Percentiles rank a stretch among this genome's conserved stretches.
phyloP scores from a whole-genome alignment of 2,329 filamentous ascomycete species.

The Fusarium buharicum region DNA sequence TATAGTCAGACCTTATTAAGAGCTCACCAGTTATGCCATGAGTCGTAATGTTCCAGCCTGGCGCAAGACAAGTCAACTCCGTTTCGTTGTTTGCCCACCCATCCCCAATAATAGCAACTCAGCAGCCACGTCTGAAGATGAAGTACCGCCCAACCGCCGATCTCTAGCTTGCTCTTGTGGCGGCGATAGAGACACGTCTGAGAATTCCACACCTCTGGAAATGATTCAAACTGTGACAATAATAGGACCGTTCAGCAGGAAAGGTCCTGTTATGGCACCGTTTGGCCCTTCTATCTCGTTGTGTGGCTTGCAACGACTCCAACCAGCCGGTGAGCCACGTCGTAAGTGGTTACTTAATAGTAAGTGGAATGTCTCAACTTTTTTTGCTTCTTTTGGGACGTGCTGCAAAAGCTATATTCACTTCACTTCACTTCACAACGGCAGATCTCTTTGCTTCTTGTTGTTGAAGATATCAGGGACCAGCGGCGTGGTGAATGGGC shows the following conservation, averaged over 20 bases:
- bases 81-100: conserved; percentile 5
- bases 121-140: conserved; percentile 22
- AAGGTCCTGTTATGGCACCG: conserved; percentile 1
- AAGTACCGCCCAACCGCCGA: conserved; percentile 24
- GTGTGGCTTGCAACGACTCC: conserved; percentile 23
- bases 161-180: conserved; percentile 27
- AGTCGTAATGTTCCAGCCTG: conserved; percentile 15
- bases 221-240: conserved; percentile 18
- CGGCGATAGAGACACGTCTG: conserved; percentile 22
- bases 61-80: conserved; percentile 4
- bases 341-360: conserved; percentile 12
- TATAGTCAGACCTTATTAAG: conserved; percentile 4
- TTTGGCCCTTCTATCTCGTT: conserved; percentile 7
- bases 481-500: too few species aligned
- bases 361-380: conserved; percentile 20
- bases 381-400: not conserved
- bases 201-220: conserved; percentile 4
- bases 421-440: not conserved
- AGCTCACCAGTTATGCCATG: not conserved
- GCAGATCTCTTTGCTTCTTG: conserved; percentile 28
- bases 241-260: not conserved
- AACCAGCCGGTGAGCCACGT: conserved; percentile 12
- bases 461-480: conserved; percentile 22
- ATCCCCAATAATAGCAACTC: conserved; percentile 32
- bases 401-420: conserved; percentile 15